Percentiles rank a stretch among this genome's conserved stretches.
These are phyloP conservation scores for Triticum turgidum DNA, from an alignment of 176 grass and related monocot species.

Conservation along the genomic window DNA sequence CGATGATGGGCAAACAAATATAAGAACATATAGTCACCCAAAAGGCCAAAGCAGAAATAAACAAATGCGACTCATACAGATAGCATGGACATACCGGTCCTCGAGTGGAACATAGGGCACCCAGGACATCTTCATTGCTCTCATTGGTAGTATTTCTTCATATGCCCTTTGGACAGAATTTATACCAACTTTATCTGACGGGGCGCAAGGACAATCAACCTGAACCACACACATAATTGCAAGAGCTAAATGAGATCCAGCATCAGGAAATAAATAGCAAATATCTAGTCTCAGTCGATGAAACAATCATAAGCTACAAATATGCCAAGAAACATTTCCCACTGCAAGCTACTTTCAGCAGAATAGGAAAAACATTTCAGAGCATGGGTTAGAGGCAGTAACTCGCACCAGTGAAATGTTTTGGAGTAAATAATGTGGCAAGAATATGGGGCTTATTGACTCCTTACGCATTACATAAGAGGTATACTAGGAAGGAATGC, in stretches of 20 bases:
- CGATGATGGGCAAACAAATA: not conserved
- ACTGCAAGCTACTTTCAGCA: not conserved
- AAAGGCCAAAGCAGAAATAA: not conserved
- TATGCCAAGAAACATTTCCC: not conserved
- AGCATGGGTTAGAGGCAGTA: not conserved
- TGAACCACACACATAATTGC: conserved; percentile 32
- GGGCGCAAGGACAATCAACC: conserved; percentile 72
- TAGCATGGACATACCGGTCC: conserved; percentile 49
- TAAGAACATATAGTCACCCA: not conserved
- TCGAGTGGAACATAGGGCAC: conserved; percentile 88
- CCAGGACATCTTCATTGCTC: conserved; percentile 94
- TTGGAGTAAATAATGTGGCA: not conserved
- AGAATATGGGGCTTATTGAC: not conserved
- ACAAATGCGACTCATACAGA: not conserved
- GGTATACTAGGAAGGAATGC: not conserved
- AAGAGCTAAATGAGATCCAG: conserved; percentile 12
- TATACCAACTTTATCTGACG: conserved; percentile 88
- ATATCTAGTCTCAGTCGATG: not conserved
- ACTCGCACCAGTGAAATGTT: not conserved
- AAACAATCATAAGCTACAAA: not conserved
- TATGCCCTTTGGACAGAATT: conserved; percentile 84
- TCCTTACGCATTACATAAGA: not conserved
- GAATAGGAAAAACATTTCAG: not conserved
- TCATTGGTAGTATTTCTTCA: conserved; percentile 92
- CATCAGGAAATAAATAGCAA: not conserved